A percentile compares a stretch with the other conserved stretches of the same genome.
These are phyloP conservation scores for Sporisorium scitamineum DNA, from an alignment of 1,284 basidiomycete species.

Conservation along the genomic window DNA sequence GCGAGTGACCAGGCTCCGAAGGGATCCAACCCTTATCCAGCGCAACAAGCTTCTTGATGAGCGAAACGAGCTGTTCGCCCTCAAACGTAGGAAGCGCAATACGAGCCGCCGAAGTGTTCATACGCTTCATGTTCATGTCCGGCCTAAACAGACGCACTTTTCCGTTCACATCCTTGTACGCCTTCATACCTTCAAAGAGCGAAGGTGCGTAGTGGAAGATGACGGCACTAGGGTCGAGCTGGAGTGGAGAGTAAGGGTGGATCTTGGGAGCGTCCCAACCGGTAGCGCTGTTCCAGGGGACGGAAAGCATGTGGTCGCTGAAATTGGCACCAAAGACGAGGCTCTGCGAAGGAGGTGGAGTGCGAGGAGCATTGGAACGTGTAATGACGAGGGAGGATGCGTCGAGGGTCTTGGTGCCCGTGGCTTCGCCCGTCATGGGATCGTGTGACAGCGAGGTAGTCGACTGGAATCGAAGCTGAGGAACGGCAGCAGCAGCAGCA, in stretches of 20 bases:
- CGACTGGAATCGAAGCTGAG: conserved; percentile 26
- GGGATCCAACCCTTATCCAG: conserved; percentile 95
- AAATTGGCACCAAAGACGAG: conserved; percentile 74
- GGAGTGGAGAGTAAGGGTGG: conserved; percentile 82
- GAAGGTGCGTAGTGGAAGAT: conserved; percentile 93
- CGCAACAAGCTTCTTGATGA: conserved; percentile 89
- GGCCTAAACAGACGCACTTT: conserved; percentile 91
- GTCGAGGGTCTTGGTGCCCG: conserved; percentile 49
- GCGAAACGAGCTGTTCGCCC: conserved; percentile 80
- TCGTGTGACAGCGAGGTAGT: conserved; percentile 37
- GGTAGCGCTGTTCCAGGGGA: conserved; percentile 79
- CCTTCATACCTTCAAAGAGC: conserved; percentile 96
- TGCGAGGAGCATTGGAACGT: conserved; percentile 34
- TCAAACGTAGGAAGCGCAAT: conserved; percentile 86
- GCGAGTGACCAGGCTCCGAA: conserved; percentile 84
- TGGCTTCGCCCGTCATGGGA: conserved; percentile 63
- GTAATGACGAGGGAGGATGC: conserved; percentile 42
- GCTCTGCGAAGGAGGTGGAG: conserved; percentile 42
- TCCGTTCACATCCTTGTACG: conserved; percentile 84
- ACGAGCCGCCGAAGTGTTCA: conserved; percentile 76
- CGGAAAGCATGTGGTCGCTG: conserved; percentile 91
- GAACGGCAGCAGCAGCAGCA: too few species aligned
- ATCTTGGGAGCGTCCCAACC: conserved; percentile 90
- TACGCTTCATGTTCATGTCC: conserved; percentile 93
- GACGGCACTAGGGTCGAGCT: conserved; percentile 83